phyloP scores from a whole-genome alignment of 371 early-diverging fungal genomes.

The Mortierella sp. region DNA sequence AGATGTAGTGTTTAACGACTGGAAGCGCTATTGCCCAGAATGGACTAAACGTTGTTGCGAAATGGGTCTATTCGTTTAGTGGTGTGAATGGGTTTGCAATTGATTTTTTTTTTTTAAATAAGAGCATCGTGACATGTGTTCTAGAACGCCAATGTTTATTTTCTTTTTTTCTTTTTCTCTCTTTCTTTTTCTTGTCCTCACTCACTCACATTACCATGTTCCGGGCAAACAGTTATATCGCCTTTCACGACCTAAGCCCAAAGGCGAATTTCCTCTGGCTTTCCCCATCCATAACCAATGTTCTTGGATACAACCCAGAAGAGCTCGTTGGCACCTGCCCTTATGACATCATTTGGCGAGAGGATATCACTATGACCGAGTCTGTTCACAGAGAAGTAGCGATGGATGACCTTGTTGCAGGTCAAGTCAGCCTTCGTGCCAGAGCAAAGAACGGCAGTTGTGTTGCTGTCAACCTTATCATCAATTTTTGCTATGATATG shows the following conservation, averaged over 20 bases:
- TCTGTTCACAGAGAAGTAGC: not conserved
- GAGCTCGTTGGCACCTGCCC: constrained; percentile 8
- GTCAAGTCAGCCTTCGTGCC: constrained; percentile 10
- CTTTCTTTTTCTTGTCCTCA: too few species aligned
- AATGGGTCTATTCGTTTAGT: too few species aligned
- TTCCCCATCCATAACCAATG: not conserved
- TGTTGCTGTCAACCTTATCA: not conserved
- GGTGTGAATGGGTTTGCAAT: too few species aligned
- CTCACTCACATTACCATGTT: too few species aligned
- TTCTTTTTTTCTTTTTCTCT: too few species aligned
- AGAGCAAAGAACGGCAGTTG: not conserved
- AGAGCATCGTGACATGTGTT: too few species aligned
- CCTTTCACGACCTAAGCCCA: constrained; percentile 1
- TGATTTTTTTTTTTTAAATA: too few species aligned
- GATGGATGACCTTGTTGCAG: constrained; percentile 15
- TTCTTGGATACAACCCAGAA: constrained; percentile 3
- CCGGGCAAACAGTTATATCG: not conserved
- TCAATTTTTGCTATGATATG: constrained; percentile 17
- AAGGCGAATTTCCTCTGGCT: not conserved
- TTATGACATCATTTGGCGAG: not conserved
- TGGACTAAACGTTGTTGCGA: too few species aligned
- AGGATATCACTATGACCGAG: not conserved
- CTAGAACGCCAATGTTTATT: too few species aligned
- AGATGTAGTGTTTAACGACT: too few species aligned
- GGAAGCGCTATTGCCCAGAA: too few species aligned